Evolutionary conservation across 192 early-diverging fungal genomes (phyloP).

Genomic region (Entomortierella beljakovae): DNA sequence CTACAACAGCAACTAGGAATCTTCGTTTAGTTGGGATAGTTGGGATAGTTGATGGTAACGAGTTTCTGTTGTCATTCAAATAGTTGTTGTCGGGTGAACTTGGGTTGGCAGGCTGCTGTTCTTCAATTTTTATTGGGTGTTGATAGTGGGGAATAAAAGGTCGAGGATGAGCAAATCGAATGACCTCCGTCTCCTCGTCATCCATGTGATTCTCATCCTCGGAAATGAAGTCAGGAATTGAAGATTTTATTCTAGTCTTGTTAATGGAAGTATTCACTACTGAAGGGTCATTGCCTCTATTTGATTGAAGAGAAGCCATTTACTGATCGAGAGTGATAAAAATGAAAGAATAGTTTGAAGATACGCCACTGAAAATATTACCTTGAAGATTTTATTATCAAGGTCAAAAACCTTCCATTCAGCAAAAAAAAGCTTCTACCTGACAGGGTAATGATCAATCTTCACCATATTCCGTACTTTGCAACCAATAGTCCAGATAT

Average conservation of each 20-base stretch:
- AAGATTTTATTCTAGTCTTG: not conserved
- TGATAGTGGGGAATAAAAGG: not conserved
- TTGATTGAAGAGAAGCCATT: too few species aligned
- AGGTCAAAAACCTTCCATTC: too few species aligned
- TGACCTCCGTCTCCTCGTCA: slow-evolving; percentile 1
- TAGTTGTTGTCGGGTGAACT: not conserved
- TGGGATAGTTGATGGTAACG: not conserved
- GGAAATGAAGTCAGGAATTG: slow-evolving; percentile 9
- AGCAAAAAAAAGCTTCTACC: too few species aligned
- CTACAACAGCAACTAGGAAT: not conserved
- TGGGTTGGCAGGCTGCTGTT: not conserved
- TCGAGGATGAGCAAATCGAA: slow-evolving; percentile 1
- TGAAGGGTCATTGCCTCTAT: not conserved
- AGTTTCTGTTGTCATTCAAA: too few species aligned
- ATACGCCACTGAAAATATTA: too few species aligned
- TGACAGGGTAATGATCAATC: too few species aligned
- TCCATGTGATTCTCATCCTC: slow-evolving; percentile 2
- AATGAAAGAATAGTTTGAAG: too few species aligned
- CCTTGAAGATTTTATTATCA: too few species aligned
- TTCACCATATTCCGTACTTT: too few species aligned
- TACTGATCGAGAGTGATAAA: too few species aligned
- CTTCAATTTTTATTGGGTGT: not conserved
- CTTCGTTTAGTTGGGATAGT: not conserved
- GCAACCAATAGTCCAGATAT: too few species aligned
- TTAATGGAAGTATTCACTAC: not conserved